Base-by-base conservation (phyloP, 164 flowering plant species). In the Santalum album region DNA sequence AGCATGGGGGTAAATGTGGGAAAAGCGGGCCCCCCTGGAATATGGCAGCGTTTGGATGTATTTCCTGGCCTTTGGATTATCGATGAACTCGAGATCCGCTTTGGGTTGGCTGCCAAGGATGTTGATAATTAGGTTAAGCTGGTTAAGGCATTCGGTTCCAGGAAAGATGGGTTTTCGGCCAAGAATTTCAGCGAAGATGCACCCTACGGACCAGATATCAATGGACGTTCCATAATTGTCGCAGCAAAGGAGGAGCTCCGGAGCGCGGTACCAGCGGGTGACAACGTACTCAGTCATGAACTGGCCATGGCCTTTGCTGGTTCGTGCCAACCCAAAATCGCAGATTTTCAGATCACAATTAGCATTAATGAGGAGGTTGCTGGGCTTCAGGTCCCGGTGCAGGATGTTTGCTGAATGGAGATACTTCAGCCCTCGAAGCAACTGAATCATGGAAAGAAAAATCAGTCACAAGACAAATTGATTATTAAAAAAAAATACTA, bases 131-230 rank as follows among this genome's bases (percentile, higher is more conserved):
- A 69, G 63, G 51, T 51, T 65, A 6, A 69, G 63, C 51, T 69
- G 72, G 57, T 22, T 54, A 42, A 69, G 66, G 57, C 60, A 64
- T 32, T 69, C 69, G 1, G 57, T 60, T 29, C 72, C 72, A 0
- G 69, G 72, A 32, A 69, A 69, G 7, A 69, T 40, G 42, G 72
- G 72, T 45, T 69, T 57, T 5, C 72, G 53, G 21, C 60, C 66
- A 9, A 69, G 62, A 49, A 69, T 59, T 32, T 64, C 72, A 1
- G 63, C 72, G 25, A 69, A 54, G 49, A 69, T 69, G 57, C 72
- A 69, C 17, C 72, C 72, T 0, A 61, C 69, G 2, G 72, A 69
- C 72, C 72, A 69, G 52, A 64, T 53, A 43, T 69, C 72, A 25
- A 69, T 69, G 36, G 72, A 57, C 9, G 69, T 32, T 17, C 63